Base-by-base conservation (phyloP, 768 basidiomycete genomes). In the Naganishia kalamii region DNA sequence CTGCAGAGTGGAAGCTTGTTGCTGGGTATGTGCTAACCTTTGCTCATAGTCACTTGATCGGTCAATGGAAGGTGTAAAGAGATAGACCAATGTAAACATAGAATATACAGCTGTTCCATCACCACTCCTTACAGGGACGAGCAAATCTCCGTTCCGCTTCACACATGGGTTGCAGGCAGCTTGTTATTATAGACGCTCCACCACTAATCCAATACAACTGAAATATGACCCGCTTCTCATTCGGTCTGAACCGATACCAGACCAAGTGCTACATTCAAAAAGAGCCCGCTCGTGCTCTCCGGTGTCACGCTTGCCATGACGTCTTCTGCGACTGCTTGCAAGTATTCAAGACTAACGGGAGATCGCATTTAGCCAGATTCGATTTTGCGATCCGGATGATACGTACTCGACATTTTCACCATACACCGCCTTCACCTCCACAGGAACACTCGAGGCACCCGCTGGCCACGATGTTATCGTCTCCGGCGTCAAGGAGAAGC, bases 391-490 rank as follows among this genome's bases (percentile, higher is more conserved):
- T 23, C 4, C 12, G 2, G 23, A 57, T 37, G 40, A 33, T 17
- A 57, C 54, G 37, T 8, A 57, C 54, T 57, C 54, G 6, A 57
- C 54, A 37, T 57, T 57, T 32, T 57, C n/a, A 15, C 54, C 54
- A 37, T 57, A 57, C 23, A 57, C 35, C 10, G 27, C 35, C 23
- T 57, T 35, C 13, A 57, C 54, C 23, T 57, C 35, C 21, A 57
- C 54, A 3, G 54, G 54, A 27, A 57, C 27, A 37, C 27, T 37
- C 33, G 54, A n/a, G 21, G 54, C 54, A 40, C 37, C 40, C 17
- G 33, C 63, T 13, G 74, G 74, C 74, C 73, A 77, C 4, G 37
- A 6, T 5, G 19, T 15, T 19, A 74, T 41, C n/a, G 63, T 63
- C 30, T 69, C 51, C 0, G 17, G 30, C 12, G 40, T 57, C 23